Evolutionary conservation across 306 rosid species (phyloP), one percentile per base, ranked within the genome.

Genomic region (Prunus mongolica): DNA sequence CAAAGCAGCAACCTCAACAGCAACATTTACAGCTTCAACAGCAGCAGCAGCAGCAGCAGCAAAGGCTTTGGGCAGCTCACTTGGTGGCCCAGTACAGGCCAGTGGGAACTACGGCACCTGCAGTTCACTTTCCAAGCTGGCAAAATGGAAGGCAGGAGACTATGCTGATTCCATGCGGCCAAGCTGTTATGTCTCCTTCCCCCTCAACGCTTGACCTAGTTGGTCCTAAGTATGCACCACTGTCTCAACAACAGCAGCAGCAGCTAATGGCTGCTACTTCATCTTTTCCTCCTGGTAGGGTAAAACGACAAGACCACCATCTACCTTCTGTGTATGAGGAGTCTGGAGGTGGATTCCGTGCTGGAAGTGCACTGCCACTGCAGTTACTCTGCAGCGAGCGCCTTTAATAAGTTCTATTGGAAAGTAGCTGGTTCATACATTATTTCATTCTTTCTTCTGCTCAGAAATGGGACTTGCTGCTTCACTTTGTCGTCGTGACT

Each of bases 181-280:
- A 78, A 72, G 45, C 80, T 30, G 76, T 73, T 22, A 24, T 78
- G 60, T 86, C 91, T 32, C 78, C 85, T 22, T n/a, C 85, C 44
- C 72, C 73, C 28, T 78, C 79, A 27, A 65, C 96, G 1, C 78
- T 71, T 51, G 87, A 84, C 78, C 67, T 77, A 64, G 73, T 86
- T 47, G 81, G 85, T 76, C 69, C 89, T 54, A 87, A 82, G 73
- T 73, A 77, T 18, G 51, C 85, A 24, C 61, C 84, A 71, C 68
- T 87, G 66, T 76, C 86, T 27, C 84, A 70, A n/a, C 89, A 82
- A 11, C 86, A 76, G 61, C 92, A 89, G 62, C 92, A 85, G 58
- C 87, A 82, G 61, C 74, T 76, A 77, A 82, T 81, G 79, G 32
- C 78, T 24, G 72, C 76, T 3, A 16, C 86, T 61, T 77, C 91